Conservation (phyloP, 2,329 filamentous ascomycete genomes). For the Tolypocladium inflatum region DNA sequence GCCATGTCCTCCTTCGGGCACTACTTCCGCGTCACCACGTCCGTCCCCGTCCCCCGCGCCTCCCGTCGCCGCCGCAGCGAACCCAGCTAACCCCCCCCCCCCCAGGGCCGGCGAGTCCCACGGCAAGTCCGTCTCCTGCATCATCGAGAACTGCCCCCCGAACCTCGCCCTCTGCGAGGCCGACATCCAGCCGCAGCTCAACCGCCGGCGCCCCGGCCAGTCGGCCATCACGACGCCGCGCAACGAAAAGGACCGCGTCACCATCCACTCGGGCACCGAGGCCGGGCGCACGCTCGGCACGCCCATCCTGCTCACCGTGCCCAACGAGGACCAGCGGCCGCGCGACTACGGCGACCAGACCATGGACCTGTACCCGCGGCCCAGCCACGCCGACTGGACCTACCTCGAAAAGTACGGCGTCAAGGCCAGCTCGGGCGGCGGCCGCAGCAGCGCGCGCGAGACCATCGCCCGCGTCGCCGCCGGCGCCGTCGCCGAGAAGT, state of each 20-base stretch:
- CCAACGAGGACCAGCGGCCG: slow-evolving; percentile 88
- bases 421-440: slow-evolving; percentile 83
- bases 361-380: slow-evolving; percentile 85
- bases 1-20: slow-evolving; percentile 83
- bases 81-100: background rate
- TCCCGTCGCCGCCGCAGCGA: slow-evolving; percentile 46
- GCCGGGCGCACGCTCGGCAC: slow-evolving; percentile 84
- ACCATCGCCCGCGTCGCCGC: slow-evolving; percentile 90
- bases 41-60: slow-evolving; percentile 47
- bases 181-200: slow-evolving; percentile 93
- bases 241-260: slow-evolving; percentile 83
- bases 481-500: slow-evolving; percentile 89
- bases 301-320: slow-evolving; percentile 77
- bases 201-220: slow-evolving; percentile 80
- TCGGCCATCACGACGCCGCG: slow-evolving; percentile 83
- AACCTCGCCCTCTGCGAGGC: slow-evolving; percentile 75
- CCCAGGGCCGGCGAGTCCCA: slow-evolving; percentile 56
- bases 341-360: slow-evolving; percentile 85
- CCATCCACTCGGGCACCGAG: slow-evolving; percentile 90
- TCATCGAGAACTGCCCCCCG: slow-evolving; percentile 86
- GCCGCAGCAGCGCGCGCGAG: slow-evolving; percentile 84
- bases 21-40: slow-evolving; percentile 77
- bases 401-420: slow-evolving; percentile 96
- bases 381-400: slow-evolving; percentile 92
- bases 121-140: slow-evolving; percentile 87